These are phyloP conservation scores for Phaffomyces thermotolerans DNA, from an alignment of 805 yeast species.

Conservation along the genomic window DNA sequence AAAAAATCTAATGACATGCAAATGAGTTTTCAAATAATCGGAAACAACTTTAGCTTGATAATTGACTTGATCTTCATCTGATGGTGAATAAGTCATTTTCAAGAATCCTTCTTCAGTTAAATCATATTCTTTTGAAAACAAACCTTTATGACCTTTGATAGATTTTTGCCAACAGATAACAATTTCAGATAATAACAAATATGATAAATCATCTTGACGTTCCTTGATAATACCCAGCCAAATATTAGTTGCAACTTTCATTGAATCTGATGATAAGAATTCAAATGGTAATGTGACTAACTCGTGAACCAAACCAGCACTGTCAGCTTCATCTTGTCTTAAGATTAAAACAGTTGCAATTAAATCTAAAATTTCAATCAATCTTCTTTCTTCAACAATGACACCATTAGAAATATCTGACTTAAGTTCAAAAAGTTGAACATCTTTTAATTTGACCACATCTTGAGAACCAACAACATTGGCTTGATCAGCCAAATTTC, in stretches of 20 bases:
- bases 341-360: conserved; percentile 35
- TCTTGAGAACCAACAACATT: conserved; percentile 17
- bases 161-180: conserved; percentile 62
- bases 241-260: conserved; percentile 60
- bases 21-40: conserved; percentile 56
- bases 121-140: conserved; percentile 55
- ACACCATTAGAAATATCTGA: conserved; percentile 13
- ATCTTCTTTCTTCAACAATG: conserved; percentile 24
- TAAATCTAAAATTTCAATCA: conserved; percentile 38
- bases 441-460: conserved; percentile 13
- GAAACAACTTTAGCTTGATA: conserved; percentile 44
- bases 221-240: conserved; percentile 80
- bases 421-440: conserved; percentile 18
- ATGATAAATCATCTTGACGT: conserved; percentile 47
- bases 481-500: conserved; percentile 27
- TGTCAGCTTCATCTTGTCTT: conserved; percentile 24
- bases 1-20: conserved; percentile 58
- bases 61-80: conserved; percentile 53
- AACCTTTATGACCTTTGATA: conserved; percentile 51
- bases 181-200: conserved; percentile 61
- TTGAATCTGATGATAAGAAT: conserved; percentile 48
- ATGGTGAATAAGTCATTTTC: conserved; percentile 86
- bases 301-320: conserved; percentile 35
- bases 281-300: conserved; percentile 67
- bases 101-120: conserved; percentile 50